Evolutionary conservation across 2,329 filamentous ascomycete genomes (phyloP), one percentile per base, ranked within the genome.

Genomic region (Eutypella sp.): DNA sequence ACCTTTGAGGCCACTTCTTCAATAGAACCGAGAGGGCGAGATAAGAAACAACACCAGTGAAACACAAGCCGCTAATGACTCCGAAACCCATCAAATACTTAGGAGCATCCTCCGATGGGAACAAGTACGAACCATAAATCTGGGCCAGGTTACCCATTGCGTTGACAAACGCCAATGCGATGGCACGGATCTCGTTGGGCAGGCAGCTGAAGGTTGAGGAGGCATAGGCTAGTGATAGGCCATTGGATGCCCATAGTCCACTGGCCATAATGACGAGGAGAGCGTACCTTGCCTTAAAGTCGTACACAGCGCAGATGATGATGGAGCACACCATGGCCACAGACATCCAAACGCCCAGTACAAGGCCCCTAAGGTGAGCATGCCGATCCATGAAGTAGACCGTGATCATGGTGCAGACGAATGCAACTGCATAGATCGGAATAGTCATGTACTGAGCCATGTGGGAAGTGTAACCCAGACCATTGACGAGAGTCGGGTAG

Each of bases 221-320:
- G 0, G 73, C 73, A 46, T 74, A 80, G 1, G 74, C 69, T 16
- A 81, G 63, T 0, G 71, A 66, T 2, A 74, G 65, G 1, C 70
- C 75, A 53, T 81, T 79, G 2, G 71, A 70, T 0, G 72, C 65
- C 76, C 74, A 79, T 0, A 80, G 63, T 0, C 75, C 77, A 1
- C 73, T 70, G 0, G 75, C 75, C 74, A 79, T 77, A 45, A 81
- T 63, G 2, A 79, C 73, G 1, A 81, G 67, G 1, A 81, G 63
- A 0, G 67, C 74, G 50, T 81, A 81, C 5, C 77, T 67, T 1
- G 73, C 76, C 1, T 65, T 74, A 58, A 71, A 75, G 56, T 74
- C 61, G 58, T 77, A 77, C 3, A 79, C 66, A 6, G 47, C 55
- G 47, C 70, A 73, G 16, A 66, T 68, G 24, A 68, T 57, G 23